These are phyloP conservation scores for Amanita rubescens DNA, from an alignment of 768 basidiomycete genomes.

Conservation along the genomic window DNA sequence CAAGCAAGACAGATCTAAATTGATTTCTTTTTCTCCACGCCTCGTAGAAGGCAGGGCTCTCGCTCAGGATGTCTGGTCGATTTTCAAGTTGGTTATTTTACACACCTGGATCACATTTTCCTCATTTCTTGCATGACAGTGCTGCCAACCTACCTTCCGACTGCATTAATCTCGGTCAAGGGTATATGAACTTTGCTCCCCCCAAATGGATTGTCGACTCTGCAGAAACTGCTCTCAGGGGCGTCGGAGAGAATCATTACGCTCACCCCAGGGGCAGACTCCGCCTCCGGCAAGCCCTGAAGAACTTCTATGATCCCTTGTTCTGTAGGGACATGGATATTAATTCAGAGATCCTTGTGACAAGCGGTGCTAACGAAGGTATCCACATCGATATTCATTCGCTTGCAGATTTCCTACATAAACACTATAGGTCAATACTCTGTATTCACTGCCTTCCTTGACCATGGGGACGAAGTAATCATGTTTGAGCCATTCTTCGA, in stretches of 20 bases:
- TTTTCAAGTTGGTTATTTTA: slow-evolving; percentile 60
- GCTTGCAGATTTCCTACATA: slow-evolving; percentile 2
- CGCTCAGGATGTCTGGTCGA: slow-evolving; percentile 84
- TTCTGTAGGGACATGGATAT: slow-evolving; percentile 66
- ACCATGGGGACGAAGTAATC: slow-evolving; percentile 94
- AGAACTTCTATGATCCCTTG: slow-evolving; percentile 67
- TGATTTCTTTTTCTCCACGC: slow-evolving; percentile 66
- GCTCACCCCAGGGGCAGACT: slow-evolving; percentile 87
- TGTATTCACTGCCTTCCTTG: slow-evolving; percentile 86
- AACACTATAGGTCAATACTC: slow-evolving; percentile 75
- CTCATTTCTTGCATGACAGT: slow-evolving; percentile 32
- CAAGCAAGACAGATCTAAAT: slow-evolving; percentile 33
- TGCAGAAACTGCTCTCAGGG: slow-evolving; percentile 58
- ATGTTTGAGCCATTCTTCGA: slow-evolving; percentile 99
- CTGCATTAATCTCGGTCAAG: slow-evolving; percentile 93
- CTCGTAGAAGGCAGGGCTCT: slow-evolving; percentile 70
- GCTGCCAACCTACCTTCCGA: slow-evolving; percentile 83
- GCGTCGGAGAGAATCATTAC: slow-evolving; percentile 72
- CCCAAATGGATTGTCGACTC: slow-evolving; percentile 74
- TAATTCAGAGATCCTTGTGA: slow-evolving; percentile 86
- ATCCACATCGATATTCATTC: background rate
- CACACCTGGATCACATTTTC: slow-evolving; percentile 1
- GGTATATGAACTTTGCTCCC: slow-evolving; percentile 91
- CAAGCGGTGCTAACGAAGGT: slow-evolving; percentile 98
- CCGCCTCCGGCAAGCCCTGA: slow-evolving; percentile 83